These are phyloP conservation scores for Syncephalastrum sp. DNA, from an alignment of 371 early-diverging fungal genomes.

Conservation along the genomic window DNA sequence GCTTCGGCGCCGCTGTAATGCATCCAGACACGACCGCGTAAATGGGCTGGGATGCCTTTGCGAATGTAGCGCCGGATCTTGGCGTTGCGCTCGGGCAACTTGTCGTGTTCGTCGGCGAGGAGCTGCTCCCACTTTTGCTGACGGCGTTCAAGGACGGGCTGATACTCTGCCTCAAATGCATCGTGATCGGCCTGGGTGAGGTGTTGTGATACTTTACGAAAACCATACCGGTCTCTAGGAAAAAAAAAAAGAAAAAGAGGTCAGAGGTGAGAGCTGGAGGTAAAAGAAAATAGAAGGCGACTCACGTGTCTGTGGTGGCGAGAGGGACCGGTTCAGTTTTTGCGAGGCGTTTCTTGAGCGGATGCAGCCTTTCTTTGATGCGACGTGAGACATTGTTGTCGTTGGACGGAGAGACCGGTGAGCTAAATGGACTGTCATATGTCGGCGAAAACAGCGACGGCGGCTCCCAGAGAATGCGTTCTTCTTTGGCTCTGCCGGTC, in stretches of 20 bases:
- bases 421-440: no score
- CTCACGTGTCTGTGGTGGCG: no score
- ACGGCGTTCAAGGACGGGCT: constrained; percentile 50
- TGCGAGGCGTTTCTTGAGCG: no score
- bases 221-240: constrained; percentile 60
- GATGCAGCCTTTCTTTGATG: no score
- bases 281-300: no score
- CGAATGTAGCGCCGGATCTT: constrained; percentile 71
- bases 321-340: no score
- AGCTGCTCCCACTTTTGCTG: constrained; percentile 53
- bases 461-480: no score
- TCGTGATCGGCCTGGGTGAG: constrained; percentile 47
- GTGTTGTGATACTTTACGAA: constrained; percentile 54
- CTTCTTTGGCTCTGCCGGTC: not conserved
- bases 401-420: no score
- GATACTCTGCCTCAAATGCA: constrained; percentile 48
- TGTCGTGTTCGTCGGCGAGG: constrained; percentile 46
- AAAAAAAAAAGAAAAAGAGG: not conserved
- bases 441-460: no score
- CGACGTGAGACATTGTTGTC: no score
- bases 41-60: constrained; percentile 72
- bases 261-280: not conserved
- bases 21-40: constrained; percentile 76
- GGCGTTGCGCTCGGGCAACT: constrained; percentile 38
- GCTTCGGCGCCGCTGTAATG: constrained; percentile 80